Base-by-base conservation (phyloP, 2,329 filamentous ascomycete species). In the Thielaviopsis ethacetica region DNA sequence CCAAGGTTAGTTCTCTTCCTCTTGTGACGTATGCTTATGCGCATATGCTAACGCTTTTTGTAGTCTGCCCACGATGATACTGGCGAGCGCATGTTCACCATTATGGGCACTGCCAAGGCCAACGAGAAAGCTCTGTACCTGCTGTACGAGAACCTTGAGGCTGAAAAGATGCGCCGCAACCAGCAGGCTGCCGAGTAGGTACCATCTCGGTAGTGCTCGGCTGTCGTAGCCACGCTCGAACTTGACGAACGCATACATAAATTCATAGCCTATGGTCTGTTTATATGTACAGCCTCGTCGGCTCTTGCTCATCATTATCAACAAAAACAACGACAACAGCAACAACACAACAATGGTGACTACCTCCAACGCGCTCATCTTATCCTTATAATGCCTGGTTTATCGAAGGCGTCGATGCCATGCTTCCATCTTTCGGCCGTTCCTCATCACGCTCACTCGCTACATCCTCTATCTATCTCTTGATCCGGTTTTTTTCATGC, bases 61-160 rank as follows among this genome's bases (percentile, higher is more conserved):
- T 58, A 84, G 80, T 85, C 91, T 53, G 89, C 93, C 59, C 93
- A 98, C 68, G 93, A 98, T 66, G 93, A 97, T 65, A 94, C 89
- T 62, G 93, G 93, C 65, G 93, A 98, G 79, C 85, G 93, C 67
- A 98, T 98, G 93, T 98, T 98, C 76, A 98, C 93, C 68, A 98
- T 98, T 70, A 96, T 95, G 81, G 93, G 93, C 65, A 94, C 88
- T 62, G 85, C 88, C 62, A 86, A 85, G 73, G 89, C 90, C 64
- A 98, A 98, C 67, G 93, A 98, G 74, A 91, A 90, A 66, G 93
- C 93, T 4, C 79, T 98, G 27, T 96, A 95, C 73, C 83, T 98
- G 58, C 78, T 98, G 63, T 98, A 98, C 71, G 93, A 98, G 79
- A 98, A 98, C 73, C 64, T 98, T 56, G 93, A 98, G 76, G 91